Evolutionary conservation across 1,139 yeast species (phyloP).

Genomic region (Diutina rugosa): DNA sequence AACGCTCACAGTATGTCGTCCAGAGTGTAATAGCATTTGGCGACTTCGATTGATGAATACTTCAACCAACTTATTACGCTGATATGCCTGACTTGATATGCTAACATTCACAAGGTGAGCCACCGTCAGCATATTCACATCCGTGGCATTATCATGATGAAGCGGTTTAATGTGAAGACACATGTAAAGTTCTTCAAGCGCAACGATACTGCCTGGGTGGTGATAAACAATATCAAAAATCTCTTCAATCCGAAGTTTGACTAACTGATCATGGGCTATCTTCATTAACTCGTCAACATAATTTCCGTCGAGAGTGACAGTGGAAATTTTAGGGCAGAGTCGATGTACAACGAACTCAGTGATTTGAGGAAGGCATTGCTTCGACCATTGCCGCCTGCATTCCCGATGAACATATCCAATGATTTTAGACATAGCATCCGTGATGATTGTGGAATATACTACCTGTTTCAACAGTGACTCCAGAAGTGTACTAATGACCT

Average conservation of each 20-base stretch:
- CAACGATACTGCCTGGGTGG: conserved; percentile 47
- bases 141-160: conserved; percentile 4
- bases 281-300: conserved; percentile 7
- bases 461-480: neutral
- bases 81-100: neutral
- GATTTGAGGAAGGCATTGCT: conserved; percentile 22
- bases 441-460: conserved; percentile 16
- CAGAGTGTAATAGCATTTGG: conserved; percentile 56
- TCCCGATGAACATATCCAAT: conserved; percentile 17
- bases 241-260: conserved; percentile 44
- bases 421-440: conserved; percentile 28
- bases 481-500: conserved; percentile 2
- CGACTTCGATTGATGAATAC: conserved; percentile 41
- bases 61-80: conserved; percentile 31
- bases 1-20: conserved; percentile 68
- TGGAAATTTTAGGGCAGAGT: conserved; percentile 23
- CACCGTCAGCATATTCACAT: neutral
- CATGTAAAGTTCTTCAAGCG: conserved; percentile 51
- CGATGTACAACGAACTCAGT: conserved; percentile 24
- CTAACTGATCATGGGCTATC: conserved; percentile 32
- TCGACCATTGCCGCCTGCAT: conserved; percentile 29
- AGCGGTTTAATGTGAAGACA: conserved; percentile 17
- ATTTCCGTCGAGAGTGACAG: neutral
- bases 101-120: neutral
- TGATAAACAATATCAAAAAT: conserved; percentile 48